phyloP scores from a whole-genome alignment of 108 stramenopile genomes.

The Ochromonas danica region DNA sequence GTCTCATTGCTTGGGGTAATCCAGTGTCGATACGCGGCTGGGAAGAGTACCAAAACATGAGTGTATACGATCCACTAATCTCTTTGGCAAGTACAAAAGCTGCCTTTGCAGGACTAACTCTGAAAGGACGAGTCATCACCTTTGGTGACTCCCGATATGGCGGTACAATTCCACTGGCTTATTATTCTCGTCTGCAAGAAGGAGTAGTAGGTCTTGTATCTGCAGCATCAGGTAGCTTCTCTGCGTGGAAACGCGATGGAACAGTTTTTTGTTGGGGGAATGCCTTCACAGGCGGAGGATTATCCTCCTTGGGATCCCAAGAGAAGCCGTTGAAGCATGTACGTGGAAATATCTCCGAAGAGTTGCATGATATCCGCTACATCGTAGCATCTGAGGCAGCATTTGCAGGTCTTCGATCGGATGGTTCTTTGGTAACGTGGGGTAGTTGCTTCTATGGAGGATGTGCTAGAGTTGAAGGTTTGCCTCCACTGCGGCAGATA shows the following conservation, averaged over 20 bases:
- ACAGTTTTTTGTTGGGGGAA: neutral
- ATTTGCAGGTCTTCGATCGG: neutral
- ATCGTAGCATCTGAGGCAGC: constrained; percentile 1
- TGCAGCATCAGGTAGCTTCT: neutral
- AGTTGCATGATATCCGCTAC: neutral
- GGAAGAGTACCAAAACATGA: too few relatives aligned
- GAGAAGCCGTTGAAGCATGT: neutral
- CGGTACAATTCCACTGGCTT: neutral
- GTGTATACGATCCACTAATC: too few relatives aligned
- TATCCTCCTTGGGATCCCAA: neutral
- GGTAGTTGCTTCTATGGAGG: neutral
- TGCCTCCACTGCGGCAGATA: neutral
- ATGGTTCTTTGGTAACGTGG: neutral
- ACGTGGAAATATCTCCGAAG: neutral
- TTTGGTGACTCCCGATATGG: neutral
- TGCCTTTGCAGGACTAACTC: neutral
- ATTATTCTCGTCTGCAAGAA: neutral
- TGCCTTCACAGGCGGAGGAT: neutral
- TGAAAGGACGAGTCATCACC: neutral
- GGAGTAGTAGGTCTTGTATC: neutral
- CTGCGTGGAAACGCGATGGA: neutral
- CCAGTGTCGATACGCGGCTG: neutral
- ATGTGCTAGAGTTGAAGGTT: neutral
- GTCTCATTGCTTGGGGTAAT: neutral
- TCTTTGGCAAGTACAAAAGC: neutral